Conservation (phyloP, 768 basidiomycete species). For the Gautieria morchelliformis region DNA sequence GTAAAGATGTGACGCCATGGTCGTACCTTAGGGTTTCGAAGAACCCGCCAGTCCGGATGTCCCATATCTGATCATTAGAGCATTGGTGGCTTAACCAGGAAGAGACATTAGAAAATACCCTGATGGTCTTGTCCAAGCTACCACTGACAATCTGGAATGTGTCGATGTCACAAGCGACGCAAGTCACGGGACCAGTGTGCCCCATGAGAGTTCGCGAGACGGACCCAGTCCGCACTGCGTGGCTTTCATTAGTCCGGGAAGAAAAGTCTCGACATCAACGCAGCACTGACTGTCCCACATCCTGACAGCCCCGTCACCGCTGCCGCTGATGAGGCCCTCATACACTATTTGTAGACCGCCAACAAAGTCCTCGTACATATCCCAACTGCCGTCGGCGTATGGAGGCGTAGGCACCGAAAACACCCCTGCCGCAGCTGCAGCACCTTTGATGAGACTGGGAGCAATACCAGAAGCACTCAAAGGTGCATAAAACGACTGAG, state of each 20-base stretch:
- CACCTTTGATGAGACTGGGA: constrained; percentile 40
- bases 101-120: constrained; percentile 39
- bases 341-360: constrained; percentile 99
- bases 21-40: constrained; percentile 89
- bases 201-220: constrained; percentile 88
- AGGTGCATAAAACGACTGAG: constrained; percentile 12
- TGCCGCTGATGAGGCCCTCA: constrained; percentile 93
- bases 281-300: constrained; percentile 96
- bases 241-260: not conserved
- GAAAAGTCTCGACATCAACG: not conserved
- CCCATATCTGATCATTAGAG: constrained; percentile 68
- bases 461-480: constrained; percentile 21
- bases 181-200: constrained; percentile 89
- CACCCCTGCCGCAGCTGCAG: constrained; percentile 45
- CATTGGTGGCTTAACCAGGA: not conserved
- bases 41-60: constrained; percentile 80
- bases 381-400: constrained; percentile 84
- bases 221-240: constrained; percentile 91
- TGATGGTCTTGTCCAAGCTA: constrained; percentile 85
- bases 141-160: constrained; percentile 90
- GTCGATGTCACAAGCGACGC: constrained; percentile 79
- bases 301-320: constrained; percentile 91
- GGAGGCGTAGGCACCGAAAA: constrained; percentile 84
- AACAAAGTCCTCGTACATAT: constrained; percentile 95
- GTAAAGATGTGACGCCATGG: constrained; percentile 79